Base-by-base conservation (phyloP, 2,329 filamentous ascomycete species). In the Ophiostoma montium region DNA sequence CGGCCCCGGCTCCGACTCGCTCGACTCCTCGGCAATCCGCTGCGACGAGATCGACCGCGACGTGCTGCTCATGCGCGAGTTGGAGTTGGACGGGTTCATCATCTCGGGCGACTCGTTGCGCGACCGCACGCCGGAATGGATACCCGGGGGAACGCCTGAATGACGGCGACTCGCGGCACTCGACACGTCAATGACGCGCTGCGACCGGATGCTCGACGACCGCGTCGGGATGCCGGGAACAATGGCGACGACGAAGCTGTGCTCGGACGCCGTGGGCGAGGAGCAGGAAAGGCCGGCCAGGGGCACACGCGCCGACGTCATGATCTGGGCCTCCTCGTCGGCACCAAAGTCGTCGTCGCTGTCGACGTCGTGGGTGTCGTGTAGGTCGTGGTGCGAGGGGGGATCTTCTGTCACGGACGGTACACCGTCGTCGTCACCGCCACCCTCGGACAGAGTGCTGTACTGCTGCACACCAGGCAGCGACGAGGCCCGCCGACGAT, bases 151-250 rank as follows among this genome's bases (percentile, higher is more conserved):
- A n/a, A n/a, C n/a, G n/a, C n/a, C n/a, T n/a, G n/a, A n/a, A n/a
- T n/a, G n/a, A n/a, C n/a, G n/a, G n/a, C n/a, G n/a, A n/a, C n/a
- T n/a, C n/a, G n/a, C n/a, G n/a, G n/a, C n/a, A n/a, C n/a, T n/a
- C n/a, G n/a, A n/a, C 5, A 79, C 75, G 33, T 79, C 75, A 23
- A 79, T 73, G 33, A 80, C 64, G n/a, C 76, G 71, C 33, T 73
- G 70, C 3, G 75, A 78, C 52, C 70, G 70, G 16, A 76, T 65
- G 55, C 74, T 77, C 3, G 71, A 63, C 5, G 70, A 65, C 41
- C 68, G 61, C n/a, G 60, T 60, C 56, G 58, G 70, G 56, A 63
- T 60, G 54, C 55, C 65, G 54, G 57, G 65, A 53, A 51, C 64
- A 51, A 65, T 63, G 16, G 66, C 63, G 31, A 63, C 60, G 48